These are phyloP conservation scores for Cymodocea nodosa DNA, from an alignment of 116 monocot species.

Conservation along the genomic window DNA sequence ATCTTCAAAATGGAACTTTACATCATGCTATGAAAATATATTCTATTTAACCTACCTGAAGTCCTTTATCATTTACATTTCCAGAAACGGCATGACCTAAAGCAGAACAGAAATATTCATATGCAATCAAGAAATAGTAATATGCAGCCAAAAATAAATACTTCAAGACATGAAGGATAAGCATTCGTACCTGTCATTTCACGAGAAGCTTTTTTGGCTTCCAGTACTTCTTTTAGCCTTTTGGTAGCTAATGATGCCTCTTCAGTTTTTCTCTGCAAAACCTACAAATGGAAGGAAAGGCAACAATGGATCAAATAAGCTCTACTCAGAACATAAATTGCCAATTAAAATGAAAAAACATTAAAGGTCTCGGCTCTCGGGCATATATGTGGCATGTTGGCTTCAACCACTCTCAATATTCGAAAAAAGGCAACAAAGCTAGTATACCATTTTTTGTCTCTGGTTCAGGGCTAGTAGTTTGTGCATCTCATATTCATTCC, in stretches of 20 bases:
- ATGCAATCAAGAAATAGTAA: not conserved
- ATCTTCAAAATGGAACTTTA: not conserved
- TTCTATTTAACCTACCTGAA: constrained; percentile 35
- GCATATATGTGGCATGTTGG: too few relatives aligned
- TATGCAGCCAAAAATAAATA: not conserved
- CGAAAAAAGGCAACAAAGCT: not conserved
- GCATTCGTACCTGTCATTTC: constrained; percentile 35
- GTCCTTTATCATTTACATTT: constrained; percentile 36
- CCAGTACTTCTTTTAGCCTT: constrained; percentile 76
- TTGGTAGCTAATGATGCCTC: constrained; percentile 81
- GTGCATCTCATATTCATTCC: constrained; percentile 98
- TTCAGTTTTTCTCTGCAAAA: constrained; percentile 91
- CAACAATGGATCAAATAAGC: too few relatives aligned
- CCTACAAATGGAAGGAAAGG: constrained; percentile 22
- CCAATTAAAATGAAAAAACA: not conserved
- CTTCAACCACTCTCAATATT: too few relatives aligned
- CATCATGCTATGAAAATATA: not conserved
- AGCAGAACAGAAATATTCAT: not conserved
- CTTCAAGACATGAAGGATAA: not conserved
- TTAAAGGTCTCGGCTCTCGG: too few relatives aligned
- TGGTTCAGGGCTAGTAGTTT: constrained; percentile 84
- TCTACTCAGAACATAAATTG: not conserved
- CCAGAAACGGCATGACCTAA: constrained; percentile 18
- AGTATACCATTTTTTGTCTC: constrained; percentile 80
- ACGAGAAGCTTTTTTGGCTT: constrained; percentile 59